These are phyloP conservation scores for Seminavis robusta DNA, from an alignment of 108 stramenopile species.

Conservation along the genomic window DNA sequence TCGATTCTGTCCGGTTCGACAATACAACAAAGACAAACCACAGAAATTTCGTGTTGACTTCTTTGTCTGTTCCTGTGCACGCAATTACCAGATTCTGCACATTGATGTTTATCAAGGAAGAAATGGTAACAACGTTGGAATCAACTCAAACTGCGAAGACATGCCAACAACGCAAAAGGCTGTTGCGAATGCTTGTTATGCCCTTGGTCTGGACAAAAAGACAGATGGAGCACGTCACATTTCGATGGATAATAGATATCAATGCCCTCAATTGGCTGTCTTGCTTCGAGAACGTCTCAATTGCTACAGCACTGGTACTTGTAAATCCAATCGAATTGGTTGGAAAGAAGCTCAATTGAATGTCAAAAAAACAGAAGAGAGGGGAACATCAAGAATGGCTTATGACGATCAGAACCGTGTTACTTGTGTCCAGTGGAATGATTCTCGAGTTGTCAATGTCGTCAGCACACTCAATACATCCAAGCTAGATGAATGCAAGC, in stretches of 20 bases:
- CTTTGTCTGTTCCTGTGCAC: neutral
- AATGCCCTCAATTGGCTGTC: neutral
- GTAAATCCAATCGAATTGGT: neutral
- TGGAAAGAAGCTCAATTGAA: neutral
- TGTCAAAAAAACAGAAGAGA: neutral
- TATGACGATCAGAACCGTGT: too few relatives aligned
- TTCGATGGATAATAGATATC: neutral
- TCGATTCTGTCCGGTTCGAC: slow-evolving; percentile 4
- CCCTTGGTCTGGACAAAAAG: too few relatives aligned
- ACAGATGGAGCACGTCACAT: neutral
- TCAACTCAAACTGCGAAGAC: neutral
- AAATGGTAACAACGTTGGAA: slow-evolving; percentile 3
- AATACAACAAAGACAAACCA: slow-evolving; percentile 27
- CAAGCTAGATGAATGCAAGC: too few relatives aligned
- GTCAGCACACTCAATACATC: too few relatives aligned
- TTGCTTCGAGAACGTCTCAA: neutral
- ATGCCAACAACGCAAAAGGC: slow-evolving; percentile 18
- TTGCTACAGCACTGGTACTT: neutral
- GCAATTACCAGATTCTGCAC: slow-evolving; percentile 8
- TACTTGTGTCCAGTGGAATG: slow-evolving; percentile 6
- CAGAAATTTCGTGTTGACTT: slow-evolving; percentile 17
- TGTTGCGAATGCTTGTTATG: slow-evolving; percentile 4
- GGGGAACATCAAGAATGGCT: neutral
- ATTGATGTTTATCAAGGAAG: slow-evolving; percentile 16
- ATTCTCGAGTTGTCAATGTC: slow-evolving; percentile 11